These are phyloP conservation scores for Diaporthe ilicicola DNA, from an alignment of 2,329 filamentous ascomycete species.

Conservation along the genomic window DNA sequence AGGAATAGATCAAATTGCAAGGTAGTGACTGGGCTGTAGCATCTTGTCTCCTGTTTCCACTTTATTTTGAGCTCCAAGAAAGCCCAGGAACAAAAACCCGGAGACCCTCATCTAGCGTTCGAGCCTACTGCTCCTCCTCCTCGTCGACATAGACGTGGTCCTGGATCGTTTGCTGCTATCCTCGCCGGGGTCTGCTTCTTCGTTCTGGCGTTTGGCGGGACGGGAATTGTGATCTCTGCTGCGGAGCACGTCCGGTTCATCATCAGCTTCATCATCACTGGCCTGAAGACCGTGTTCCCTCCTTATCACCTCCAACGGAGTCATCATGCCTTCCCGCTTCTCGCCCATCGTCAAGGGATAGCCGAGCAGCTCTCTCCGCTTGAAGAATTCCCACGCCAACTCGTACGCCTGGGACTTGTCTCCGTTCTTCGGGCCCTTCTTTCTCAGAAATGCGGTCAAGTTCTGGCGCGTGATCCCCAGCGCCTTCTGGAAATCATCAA, in stretches of 20 bases:
- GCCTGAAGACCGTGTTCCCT: not conserved
- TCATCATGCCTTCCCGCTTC: not conserved
- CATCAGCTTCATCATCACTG: not conserved
- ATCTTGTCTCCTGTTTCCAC: too few species aligned
- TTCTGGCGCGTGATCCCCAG: not conserved
- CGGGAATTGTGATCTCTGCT: not conserved
- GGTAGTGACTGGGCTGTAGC: too few species aligned
- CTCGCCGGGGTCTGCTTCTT: not conserved
- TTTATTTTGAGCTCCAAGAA: not conserved
- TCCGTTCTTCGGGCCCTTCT: not conserved
- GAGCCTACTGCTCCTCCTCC: not conserved
- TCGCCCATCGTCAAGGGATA: not conserved
- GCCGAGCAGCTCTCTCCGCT: not conserved
- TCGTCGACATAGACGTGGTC: not conserved
- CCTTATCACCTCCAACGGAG: not conserved
- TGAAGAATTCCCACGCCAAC: conserved; percentile 26
- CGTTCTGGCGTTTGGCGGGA: not conserved
- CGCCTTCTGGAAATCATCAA: not conserved
- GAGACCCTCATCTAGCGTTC: not conserved
- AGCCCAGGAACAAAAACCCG: not conserved
- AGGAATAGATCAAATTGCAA: too few species aligned
- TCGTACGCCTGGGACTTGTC: not conserved
- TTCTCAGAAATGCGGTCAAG: not conserved
- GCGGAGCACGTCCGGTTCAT: not conserved
- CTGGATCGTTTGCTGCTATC: not conserved